phyloP scores from a whole-genome alignment of 345 rosid genomes.

The Dipteronia sinensis region DNA sequence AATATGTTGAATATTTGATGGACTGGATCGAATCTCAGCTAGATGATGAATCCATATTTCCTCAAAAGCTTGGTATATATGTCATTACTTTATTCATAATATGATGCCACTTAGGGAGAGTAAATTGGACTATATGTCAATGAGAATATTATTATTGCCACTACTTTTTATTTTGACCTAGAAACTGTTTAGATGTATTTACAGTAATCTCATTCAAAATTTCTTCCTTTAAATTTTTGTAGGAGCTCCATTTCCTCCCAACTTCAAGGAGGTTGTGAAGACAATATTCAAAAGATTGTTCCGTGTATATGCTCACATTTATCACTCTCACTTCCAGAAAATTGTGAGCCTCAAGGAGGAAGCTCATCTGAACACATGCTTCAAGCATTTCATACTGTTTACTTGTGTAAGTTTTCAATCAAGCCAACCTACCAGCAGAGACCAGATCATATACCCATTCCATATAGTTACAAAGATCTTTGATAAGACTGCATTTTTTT shows the following conservation, averaged over 20 bases:
- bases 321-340: conserved; percentile 97
- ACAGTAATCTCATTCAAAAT: background rate
- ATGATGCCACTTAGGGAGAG: background rate
- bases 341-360: conserved; percentile 99
- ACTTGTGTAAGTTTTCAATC: conserved; percentile 72
- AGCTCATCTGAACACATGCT: conserved; percentile 99
- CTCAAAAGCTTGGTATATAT: conserved; percentile 89
- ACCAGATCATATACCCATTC: background rate
- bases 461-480: background rate
- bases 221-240: conserved; percentile 23
- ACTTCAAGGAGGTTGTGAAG: conserved; percentile 95
- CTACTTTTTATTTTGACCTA: background rate
- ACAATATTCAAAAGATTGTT: conserved; percentile 92
- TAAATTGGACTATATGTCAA: background rate
- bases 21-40: conserved; percentile 98
- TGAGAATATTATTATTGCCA: background rate
- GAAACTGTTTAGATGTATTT: background rate
- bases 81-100: conserved; percentile 10
- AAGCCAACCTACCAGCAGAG: background rate
- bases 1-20: conserved; percentile 97
- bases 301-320: conserved; percentile 97
- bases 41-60: conserved; percentile 94
- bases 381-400: conserved; percentile 95
- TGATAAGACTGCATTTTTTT: background rate
- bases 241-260: conserved; percentile 98